phyloP scores from a whole-genome alignment of 2,329 filamentous ascomycete genomes.

The Lachnellula willkommii region DNA sequence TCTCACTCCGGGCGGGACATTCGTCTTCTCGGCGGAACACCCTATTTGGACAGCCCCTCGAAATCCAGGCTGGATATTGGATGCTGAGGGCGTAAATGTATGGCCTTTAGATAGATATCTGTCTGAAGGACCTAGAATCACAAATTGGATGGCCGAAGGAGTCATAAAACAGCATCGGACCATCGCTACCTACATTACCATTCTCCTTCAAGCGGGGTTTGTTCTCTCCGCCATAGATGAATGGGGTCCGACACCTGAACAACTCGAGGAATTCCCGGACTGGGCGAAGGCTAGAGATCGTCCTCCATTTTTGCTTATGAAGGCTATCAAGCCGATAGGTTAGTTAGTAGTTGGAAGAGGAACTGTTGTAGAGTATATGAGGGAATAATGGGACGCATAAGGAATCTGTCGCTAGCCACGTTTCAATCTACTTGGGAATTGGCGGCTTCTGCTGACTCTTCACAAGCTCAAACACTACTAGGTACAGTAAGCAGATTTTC shows the following conservation, averaged over 20 bases:
- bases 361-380: too few species aligned
- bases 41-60: slow-evolving; percentile 42
- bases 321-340: slow-evolving; percentile 8
- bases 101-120: slow-evolving; percentile 42
- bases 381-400: too few species aligned
- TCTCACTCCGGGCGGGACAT: slow-evolving; percentile 80
- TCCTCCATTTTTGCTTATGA: slow-evolving; percentile 35
- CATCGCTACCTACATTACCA: slow-evolving; percentile 22
- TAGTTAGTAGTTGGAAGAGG: too few species aligned
- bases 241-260: slow-evolving; percentile 15
- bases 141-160: slow-evolving; percentile 39
- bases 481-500: too few species aligned
- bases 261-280: slow-evolving; percentile 28
- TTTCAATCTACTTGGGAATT: too few species aligned
- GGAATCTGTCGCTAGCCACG: too few species aligned
- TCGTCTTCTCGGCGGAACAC: slow-evolving; percentile 57
- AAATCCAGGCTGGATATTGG: slow-evolving; percentile 28
- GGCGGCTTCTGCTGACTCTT: too few species aligned
- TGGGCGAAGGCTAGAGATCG: slow-evolving; percentile 32
- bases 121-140: slow-evolving; percentile 37
- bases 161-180: slow-evolving; percentile 45
- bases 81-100: slow-evolving; percentile 30
- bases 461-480: too few species aligned
- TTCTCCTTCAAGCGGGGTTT: slow-evolving; percentile 17
- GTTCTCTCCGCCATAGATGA: slow-evolving; percentile 16